phyloP scores from a whole-genome alignment of 352 stramenopile species.

The Aphanomyces stellatus region DNA sequence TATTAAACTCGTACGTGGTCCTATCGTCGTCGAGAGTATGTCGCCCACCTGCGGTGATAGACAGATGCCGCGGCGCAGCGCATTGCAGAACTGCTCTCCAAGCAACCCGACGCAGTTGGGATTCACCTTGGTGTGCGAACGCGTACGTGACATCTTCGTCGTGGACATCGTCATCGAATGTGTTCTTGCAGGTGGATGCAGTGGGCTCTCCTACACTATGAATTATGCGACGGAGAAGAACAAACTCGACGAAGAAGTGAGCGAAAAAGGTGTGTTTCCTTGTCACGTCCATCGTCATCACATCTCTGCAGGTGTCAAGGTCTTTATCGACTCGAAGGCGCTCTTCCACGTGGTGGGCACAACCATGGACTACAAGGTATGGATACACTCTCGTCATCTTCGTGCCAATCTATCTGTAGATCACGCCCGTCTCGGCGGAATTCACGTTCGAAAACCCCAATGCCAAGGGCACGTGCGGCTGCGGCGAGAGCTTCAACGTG shows the following conservation, averaged over 20 bases:
- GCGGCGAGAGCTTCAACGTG: slow-evolving; percentile 99
- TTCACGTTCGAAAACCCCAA: slow-evolving; percentile 99
- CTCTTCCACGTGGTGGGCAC: slow-evolving; percentile 98
- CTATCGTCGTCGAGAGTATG: not conserved
- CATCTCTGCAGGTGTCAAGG: slow-evolving; percentile 91
- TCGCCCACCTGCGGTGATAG: slow-evolving; percentile 24
- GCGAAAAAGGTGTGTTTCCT: slow-evolving; percentile 51
- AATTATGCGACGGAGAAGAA: slow-evolving; percentile 97
- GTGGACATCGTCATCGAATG: not conserved
- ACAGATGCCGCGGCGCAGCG: slow-evolving; percentile 81
- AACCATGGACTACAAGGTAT: slow-evolving; percentile 95
- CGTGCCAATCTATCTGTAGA: slow-evolving; percentile 31
- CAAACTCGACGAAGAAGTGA: slow-evolving; percentile 91
- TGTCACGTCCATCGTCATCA: too few relatives aligned
- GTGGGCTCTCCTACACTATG: slow-evolving; percentile 98
- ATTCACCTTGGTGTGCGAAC: slow-evolving; percentile 95
- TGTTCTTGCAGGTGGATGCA: slow-evolving; percentile 86
- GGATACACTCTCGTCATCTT: not conserved
- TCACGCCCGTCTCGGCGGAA: slow-evolving; percentile 94
- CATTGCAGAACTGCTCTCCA: slow-evolving; percentile 78
- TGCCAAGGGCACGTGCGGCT: slow-evolving; percentile 97
- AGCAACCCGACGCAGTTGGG: slow-evolving; percentile 85
- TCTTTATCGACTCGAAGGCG: slow-evolving; percentile 98
- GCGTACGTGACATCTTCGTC: too few relatives aligned
- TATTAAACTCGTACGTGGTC: slow-evolving; percentile 19